These are phyloP conservation scores for Teratosphaeria viscida DNA, from an alignment of 2,329 filamentous ascomycete genomes.

Conservation along the genomic window DNA sequence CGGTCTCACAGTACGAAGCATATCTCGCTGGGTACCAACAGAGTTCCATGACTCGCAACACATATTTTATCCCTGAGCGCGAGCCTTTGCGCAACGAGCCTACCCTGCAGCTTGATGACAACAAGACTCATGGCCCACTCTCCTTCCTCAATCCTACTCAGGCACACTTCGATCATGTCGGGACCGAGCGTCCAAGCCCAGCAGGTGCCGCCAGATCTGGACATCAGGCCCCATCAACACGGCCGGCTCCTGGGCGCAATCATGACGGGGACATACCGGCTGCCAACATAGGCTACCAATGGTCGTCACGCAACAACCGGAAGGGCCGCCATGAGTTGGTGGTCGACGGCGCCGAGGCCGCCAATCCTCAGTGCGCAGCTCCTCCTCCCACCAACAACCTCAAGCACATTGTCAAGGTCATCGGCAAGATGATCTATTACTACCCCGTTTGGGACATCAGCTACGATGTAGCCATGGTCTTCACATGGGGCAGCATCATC, in stretches of 20 bases:
- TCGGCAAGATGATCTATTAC: slow-evolving; percentile 39
- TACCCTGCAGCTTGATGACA: slow-evolving; percentile 15
- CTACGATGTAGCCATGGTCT: slow-evolving; percentile 44
- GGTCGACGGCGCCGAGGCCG: slow-evolving; percentile 15
- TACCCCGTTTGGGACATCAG: slow-evolving; percentile 49
- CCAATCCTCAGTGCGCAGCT: slow-evolving; percentile 15
- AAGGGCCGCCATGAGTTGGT: slow-evolving; percentile 32
- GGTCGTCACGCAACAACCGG: slow-evolving; percentile 35
- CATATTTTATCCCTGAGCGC: slow-evolving; percentile 18
- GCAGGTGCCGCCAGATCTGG: background rate
- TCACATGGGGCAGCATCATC: slow-evolving; percentile 41
- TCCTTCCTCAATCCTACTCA: slow-evolving; percentile 42
- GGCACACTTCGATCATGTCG: slow-evolving; percentile 24
- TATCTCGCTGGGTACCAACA: background rate
- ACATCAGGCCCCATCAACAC: background rate
- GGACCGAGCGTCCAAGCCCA: background rate
- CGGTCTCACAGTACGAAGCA: background rate
- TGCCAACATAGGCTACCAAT: slow-evolving; percentile 23
- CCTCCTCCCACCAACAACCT: slow-evolving; percentile 27
- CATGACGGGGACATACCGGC: background rate
- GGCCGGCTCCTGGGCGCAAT: background rate
- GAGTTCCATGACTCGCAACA: slow-evolving; percentile 17
- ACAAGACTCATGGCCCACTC: slow-evolving; percentile 31
- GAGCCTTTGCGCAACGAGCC: slow-evolving; percentile 18
- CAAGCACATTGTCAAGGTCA: slow-evolving; percentile 24